Percentiles rank a stretch among this genome's conserved stretches.
Evolutionary conservation across 2,329 filamentous ascomycete genomes (phyloP).

Genomic region (Ophiostoma pallidulum): DNA sequence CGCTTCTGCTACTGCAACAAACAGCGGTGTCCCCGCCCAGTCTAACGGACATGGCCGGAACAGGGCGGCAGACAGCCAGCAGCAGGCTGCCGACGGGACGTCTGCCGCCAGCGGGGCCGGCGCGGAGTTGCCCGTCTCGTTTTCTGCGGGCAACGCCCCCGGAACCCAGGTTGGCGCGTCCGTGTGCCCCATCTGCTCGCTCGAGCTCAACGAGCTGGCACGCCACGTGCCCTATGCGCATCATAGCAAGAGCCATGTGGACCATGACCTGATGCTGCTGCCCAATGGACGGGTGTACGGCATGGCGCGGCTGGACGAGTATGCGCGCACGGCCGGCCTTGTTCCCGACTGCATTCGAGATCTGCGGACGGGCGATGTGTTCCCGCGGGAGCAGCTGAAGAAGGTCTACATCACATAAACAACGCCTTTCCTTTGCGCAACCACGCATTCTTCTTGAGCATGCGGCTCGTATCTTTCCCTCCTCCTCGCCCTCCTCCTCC

Average conservation of each 20-base stretch:
- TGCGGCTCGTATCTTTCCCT: not conserved
- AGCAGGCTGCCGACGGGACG: not conserved
- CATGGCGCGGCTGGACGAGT: conserved; percentile 58
- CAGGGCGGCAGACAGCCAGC: not conserved
- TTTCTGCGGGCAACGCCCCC: conserved; percentile 10
- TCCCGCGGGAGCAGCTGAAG: conserved; percentile 51
- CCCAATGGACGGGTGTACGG: conserved; percentile 86
- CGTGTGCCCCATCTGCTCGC: conserved; percentile 89
- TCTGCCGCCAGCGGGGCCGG: conserved; percentile 10
- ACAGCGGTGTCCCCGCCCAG: no score
- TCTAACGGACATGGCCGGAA: not conserved
- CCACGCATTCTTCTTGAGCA: no score
- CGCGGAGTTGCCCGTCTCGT: conserved; percentile 1
- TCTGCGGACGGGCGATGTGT: conserved; percentile 64
- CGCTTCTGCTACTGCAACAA: no score
- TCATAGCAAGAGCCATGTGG: conserved; percentile 88
- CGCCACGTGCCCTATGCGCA: conserved; percentile 86
- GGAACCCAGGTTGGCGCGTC: conserved; percentile 22
- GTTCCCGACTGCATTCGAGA: conserved; percentile 61
- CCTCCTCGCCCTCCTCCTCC: not conserved
- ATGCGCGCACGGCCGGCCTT: conserved; percentile 72
- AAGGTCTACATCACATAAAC: conserved; percentile 88
- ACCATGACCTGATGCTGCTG: conserved; percentile 74
- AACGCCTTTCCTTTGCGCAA: no score
- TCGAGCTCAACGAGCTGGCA: conserved; percentile 86